Evolutionary conservation across 208 protist genomes (phyloP), one percentile per base, ranked within the genome.

Genomic region (Borovskyia barvae): DNA sequence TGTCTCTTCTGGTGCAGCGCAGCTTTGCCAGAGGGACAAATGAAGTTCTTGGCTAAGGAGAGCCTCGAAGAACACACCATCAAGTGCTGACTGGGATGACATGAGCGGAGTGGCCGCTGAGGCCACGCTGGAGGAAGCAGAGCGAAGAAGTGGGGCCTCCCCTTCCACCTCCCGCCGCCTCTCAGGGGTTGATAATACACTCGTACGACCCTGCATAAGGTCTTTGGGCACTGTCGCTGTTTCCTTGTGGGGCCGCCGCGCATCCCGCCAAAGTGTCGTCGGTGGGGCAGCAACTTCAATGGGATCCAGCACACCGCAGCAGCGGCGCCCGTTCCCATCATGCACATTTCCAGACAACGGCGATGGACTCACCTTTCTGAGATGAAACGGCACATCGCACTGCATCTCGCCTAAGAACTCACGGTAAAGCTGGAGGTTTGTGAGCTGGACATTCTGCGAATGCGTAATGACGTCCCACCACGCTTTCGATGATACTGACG

Each of bases 61-160:
- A 12, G 65, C 55, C 43, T 85, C 78, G 41, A 78, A 85, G 15
- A 69, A 65, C 2, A 77, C 42, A 3, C 47, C 59, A 19, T 80
- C 77, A 3, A 59, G 39, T 0, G 52, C 35, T 17, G 49, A n/a
- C 20, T 70, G 63, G 6, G 67, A 55, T 0, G 9, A 48, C 7
- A 52, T 22, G 24, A 35, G 4, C 30, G 50, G 69, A 2, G 47
- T 30, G 32, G 55, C 47, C 20, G 37, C n/a, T 1, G 54, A n/a
- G 0, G 26, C 57, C 4, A 45, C 47, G 15, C 26, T 60, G 39
- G 24, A 19, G 15, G 66, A 45, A 2, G 65, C 63, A 1, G 56
- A 64, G 15, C 11, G 11, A 20, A 66, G 25, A 0, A 72, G 48
- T 4, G 58, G 56, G 35, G 11, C 41, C 33, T 51, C 36, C 15